phyloP scores from a whole-genome alignment of 371 early-diverging fungal genomes.

The Rhizopus delemar region DNA sequence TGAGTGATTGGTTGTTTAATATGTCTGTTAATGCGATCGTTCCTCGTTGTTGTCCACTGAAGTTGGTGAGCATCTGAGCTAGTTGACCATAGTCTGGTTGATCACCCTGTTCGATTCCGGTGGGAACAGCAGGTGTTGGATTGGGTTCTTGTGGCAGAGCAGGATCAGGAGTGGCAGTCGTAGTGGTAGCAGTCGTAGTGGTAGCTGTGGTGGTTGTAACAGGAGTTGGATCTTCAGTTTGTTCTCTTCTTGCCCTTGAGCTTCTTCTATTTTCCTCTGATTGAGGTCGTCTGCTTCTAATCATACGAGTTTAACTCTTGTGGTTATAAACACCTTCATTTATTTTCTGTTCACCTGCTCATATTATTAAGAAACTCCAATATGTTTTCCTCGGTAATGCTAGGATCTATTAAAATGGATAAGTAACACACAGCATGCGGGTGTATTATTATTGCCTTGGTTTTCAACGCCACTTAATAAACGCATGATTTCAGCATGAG shows the following conservation, averaged over 20 bases:
- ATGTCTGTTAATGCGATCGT: conserved; percentile 36
- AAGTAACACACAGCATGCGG: too few relatives aligned
- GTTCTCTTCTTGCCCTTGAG: not conserved
- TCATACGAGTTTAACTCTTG: not conserved
- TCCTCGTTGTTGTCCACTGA: conserved; percentile 1
- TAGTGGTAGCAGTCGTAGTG: not conserved
- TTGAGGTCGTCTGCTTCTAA: not conserved
- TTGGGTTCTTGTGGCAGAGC: not conserved
- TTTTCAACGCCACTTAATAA: conserved; percentile 22
- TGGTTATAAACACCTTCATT: not conserved
- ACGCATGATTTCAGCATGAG: conserved; percentile 32
- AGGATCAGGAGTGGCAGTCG: not conserved
- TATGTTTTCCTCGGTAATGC: conserved; percentile 49
- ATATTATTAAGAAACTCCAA: conserved; percentile 51
- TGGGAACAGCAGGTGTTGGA: too few relatives aligned
- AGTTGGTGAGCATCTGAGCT: conserved; percentile 24
- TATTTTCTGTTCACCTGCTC: conserved; percentile 28
- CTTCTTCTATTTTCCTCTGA: not conserved
- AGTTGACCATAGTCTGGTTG: conserved; percentile 16
- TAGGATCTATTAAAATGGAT: conserved; percentile 22
- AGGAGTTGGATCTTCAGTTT: not conserved
- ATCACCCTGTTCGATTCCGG: not conserved
- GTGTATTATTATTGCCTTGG: conserved; percentile 10
- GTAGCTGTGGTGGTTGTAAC: not conserved
- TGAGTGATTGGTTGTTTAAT: conserved; percentile 54